A percentile compares a stretch with the other conserved stretches of the same genome.
phyloP scores from a whole-genome alignment of 495 filamentous ascomycete genomes.

The Xanthoparmelia taractica region DNA sequence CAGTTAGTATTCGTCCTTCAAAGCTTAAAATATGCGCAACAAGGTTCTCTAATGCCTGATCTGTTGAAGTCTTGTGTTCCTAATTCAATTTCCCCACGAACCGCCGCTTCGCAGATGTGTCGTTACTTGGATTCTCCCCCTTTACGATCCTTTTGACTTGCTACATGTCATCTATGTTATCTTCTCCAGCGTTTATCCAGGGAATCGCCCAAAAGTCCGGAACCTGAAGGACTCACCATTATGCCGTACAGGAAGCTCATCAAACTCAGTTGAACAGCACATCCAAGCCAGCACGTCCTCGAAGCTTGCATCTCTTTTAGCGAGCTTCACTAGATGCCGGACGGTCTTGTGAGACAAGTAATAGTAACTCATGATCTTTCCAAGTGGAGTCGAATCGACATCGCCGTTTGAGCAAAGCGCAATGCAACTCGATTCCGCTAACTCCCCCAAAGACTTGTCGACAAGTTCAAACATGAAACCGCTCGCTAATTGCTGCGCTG shows the following conservation, averaged over 20 bases:
- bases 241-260: conserved; percentile 95
- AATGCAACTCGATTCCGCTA: conserved; percentile 77
- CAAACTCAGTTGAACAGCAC: conserved; percentile 88
- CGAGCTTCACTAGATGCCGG: conserved; percentile 66
- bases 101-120: background rate
- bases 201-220: background rate
- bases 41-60: background rate
- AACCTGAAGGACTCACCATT: conserved; percentile 45
- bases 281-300: conserved; percentile 88
- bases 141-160: background rate
- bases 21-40: background rate
- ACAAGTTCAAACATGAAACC: conserved; percentile 90
- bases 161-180: background rate
- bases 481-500: conserved; percentile 76
- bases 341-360: conserved; percentile 96
- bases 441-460: conserved; percentile 69
- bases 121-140: background rate
- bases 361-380: conserved; percentile 99
- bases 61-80: background rate
- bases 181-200: background rate
- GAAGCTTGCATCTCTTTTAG: conserved; percentile 70
- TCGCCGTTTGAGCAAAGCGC: conserved; percentile 77
- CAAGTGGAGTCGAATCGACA: conserved; percentile 77
- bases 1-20: background rate
- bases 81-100: background rate